phyloP scores from a whole-genome alignment of 2,329 filamentous ascomycete species.

The Boeremia exigua region DNA sequence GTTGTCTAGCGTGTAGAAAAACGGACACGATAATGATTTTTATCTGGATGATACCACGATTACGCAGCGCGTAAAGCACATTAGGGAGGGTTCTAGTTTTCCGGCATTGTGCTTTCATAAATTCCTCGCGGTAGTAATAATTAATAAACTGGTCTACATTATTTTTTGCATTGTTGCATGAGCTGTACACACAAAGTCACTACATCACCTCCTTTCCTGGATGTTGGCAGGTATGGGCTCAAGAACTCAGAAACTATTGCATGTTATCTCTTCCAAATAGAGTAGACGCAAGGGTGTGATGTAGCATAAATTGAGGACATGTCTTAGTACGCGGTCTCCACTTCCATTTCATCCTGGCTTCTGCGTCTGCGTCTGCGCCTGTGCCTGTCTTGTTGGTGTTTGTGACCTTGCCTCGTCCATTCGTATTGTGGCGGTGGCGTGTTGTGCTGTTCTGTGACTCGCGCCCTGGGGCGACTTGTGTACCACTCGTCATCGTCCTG shows the following conservation, averaged over 20 bases:
- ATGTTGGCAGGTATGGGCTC: no score
- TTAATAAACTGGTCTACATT: constrained; percentile 20
- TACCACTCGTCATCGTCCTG: background rate
- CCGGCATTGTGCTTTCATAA: background rate
- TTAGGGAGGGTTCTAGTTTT: constrained; percentile 9
- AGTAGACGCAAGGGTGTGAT: no score
- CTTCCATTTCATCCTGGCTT: background rate
- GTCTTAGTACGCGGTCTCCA: no score
- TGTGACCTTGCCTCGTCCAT: constrained; percentile 10
- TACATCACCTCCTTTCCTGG: no score
- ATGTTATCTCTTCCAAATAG: no score
- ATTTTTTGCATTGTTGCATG: background rate
- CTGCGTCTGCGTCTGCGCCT: background rate
- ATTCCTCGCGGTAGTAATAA: constrained; percentile 27
- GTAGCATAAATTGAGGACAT: no score
- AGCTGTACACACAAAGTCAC: no score
- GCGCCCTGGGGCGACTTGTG: no score
- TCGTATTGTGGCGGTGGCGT: background rate
- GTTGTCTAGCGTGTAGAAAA: constrained; percentile 5
- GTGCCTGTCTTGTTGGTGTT: background rate
- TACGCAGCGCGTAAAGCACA: constrained; percentile 19
- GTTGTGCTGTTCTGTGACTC: background rate
- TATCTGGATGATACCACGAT: constrained; percentile 45
- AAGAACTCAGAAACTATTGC: no score
- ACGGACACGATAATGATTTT: constrained; percentile 28